Percentiles rank a stretch among this genome's conserved stretches.
These are phyloP conservation scores for Dentipellis sp. DNA, from an alignment of 768 basidiomycete species.

Conservation along the genomic window DNA sequence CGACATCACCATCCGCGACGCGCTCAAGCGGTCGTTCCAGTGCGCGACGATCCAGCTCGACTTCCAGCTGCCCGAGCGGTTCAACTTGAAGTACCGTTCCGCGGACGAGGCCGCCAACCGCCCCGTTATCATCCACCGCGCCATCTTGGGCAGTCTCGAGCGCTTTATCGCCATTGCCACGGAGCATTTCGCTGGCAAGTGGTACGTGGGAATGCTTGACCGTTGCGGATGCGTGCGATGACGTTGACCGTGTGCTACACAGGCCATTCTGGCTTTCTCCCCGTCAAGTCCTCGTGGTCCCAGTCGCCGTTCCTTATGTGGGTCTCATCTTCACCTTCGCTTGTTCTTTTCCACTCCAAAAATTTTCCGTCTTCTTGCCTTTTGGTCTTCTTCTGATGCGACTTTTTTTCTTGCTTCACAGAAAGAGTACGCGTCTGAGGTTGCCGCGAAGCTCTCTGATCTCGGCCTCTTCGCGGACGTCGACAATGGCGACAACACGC, in stretches of 20 bases:
- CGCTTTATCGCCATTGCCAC: slow-evolving; percentile 96
- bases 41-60: slow-evolving; percentile 99
- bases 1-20: slow-evolving; percentile 93
- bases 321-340: slow-evolving; percentile 23
- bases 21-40: slow-evolving; percentile 88
- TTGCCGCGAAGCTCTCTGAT: slow-evolving; percentile 55
- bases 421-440: slow-evolving; percentile 86
- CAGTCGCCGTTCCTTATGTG: slow-evolving; percentile 85
- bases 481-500: slow-evolving; percentile 85
- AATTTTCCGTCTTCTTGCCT: neutral
- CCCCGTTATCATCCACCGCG: slow-evolving; percentile 98
- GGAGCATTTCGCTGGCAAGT: slow-evolving; percentile 96
- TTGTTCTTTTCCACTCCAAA: neutral
- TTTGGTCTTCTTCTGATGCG: neutral
- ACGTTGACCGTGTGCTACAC: neutral
- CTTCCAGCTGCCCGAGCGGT: slow-evolving; percentile 95
- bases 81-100: slow-evolving; percentile 87
- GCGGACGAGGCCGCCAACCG: slow-evolving; percentile 65
- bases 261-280: slow-evolving; percentile 99
- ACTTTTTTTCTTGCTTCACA: slow-evolving; percentile 21
- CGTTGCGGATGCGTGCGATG: neutral
- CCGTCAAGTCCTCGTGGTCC: slow-evolving; percentile 91
- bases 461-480: slow-evolving; percentile 84
- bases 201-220: slow-evolving; percentile 39
- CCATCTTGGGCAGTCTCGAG: slow-evolving; percentile 89